These are phyloP conservation scores for Tolypocladium ovalisporum DNA, from an alignment of 2,329 filamentous ascomycete genomes.

Conservation along the genomic window DNA sequence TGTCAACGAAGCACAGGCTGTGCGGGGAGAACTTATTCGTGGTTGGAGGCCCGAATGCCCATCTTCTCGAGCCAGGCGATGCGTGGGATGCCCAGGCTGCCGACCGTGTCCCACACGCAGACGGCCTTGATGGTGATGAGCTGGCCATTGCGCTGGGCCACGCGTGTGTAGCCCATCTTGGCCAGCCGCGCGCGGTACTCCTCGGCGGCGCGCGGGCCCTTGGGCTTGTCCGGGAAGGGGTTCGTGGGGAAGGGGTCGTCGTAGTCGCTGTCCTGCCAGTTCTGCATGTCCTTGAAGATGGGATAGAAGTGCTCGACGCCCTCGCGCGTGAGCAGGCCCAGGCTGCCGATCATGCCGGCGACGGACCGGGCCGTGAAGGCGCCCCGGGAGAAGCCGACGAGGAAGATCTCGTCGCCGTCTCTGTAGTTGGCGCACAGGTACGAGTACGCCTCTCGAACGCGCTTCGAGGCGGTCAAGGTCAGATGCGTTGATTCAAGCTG, in stretches of 20 bases:
- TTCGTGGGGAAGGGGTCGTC: constrained; percentile 33
- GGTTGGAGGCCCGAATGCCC: constrained; percentile 32
- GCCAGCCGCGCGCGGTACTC: constrained; percentile 33
- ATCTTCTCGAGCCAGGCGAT: constrained; percentile 33
- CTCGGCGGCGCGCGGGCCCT: constrained; percentile 27
- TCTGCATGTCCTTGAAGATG: constrained; percentile 46
- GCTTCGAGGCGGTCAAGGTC: constrained; percentile 17
- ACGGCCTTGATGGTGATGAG: constrained; percentile 33
- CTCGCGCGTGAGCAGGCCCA: constrained; percentile 41
- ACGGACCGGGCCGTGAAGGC: constrained; percentile 48
- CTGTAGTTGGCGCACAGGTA: constrained; percentile 53
- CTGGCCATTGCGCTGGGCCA: constrained; percentile 25
- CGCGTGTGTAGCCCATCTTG: constrained; percentile 31
- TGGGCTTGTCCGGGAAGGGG: constrained; percentile 39
- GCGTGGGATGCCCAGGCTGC: constrained; percentile 33
- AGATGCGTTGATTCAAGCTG: background rate
- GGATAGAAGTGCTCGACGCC: constrained; percentile 44
- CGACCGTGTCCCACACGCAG: constrained; percentile 37
- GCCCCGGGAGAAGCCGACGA: constrained; percentile 47
- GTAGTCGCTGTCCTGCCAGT: constrained; percentile 35
- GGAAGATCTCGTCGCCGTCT: constrained; percentile 44
- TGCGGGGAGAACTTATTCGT: constrained; percentile 30
- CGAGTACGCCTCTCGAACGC: constrained; percentile 49
- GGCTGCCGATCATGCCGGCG: constrained; percentile 37
- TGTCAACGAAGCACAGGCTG: background rate